Conservation (phyloP, 176 grass and related monocot species). For the Bolboschoenus planiculmis region DNA sequence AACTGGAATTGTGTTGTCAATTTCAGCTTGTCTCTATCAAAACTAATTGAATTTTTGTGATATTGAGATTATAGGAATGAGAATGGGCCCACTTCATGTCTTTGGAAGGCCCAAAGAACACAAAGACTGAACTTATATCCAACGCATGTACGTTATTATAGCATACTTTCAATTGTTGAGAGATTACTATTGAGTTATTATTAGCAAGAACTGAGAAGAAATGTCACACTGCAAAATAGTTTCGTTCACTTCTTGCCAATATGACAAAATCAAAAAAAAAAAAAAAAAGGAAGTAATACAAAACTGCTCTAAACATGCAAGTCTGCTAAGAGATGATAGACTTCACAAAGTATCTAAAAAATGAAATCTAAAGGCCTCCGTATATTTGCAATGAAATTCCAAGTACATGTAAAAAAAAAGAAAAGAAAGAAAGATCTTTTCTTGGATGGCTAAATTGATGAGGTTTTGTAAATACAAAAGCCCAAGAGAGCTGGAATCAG, state of each 20-base stretch:
- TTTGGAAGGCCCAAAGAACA: background rate
- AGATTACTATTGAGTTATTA: background rate
- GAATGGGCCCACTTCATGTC: background rate
- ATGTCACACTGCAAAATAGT: background rate
- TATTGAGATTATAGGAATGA: no score
- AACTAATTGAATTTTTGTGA: no score
- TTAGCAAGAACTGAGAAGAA: background rate
- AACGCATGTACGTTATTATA: background rate
- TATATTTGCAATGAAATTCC: background rate
- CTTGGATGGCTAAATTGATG: conserved; percentile 34
- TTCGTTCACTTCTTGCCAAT: background rate
- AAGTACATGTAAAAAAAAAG: background rate
- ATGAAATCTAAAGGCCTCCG: background rate
- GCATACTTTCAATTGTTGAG: background rate
- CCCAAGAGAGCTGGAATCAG: conserved; percentile 53
- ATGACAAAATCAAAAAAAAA: no score
- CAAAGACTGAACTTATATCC: background rate
- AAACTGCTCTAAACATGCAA: background rate
- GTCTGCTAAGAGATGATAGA: background rate
- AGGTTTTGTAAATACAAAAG: conserved; percentile 63
- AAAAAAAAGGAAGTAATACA: background rate
- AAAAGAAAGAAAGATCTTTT: background rate
- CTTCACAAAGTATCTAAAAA: background rate
- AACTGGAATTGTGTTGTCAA: background rate
- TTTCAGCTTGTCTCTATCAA: background rate